These are phyloP conservation scores for Hypoxylon subgilvum DNA, from an alignment of 495 filamentous ascomycete species.

Conservation along the genomic window DNA sequence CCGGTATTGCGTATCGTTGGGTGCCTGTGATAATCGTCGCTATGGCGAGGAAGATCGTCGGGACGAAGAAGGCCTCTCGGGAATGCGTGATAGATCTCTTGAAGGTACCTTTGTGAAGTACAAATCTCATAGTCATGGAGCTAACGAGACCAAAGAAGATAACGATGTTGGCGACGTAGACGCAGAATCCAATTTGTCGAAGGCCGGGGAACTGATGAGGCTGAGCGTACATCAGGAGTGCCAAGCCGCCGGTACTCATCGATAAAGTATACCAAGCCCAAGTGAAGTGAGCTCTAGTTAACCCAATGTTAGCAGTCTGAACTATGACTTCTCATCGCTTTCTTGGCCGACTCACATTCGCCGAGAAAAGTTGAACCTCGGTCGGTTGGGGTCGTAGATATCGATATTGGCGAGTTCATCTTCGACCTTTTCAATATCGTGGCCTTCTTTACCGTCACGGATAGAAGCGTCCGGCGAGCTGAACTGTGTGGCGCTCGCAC, in stretches of 20 bases:
- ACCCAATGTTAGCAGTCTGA: neutral
- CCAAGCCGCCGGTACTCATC: conserved; percentile 70
- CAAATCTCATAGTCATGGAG: conserved; percentile 61
- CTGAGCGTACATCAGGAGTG: conserved; percentile 63
- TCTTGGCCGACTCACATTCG: conserved; percentile 48
- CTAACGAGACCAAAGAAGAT: conserved; percentile 57
- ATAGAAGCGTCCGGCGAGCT: conserved; percentile 25
- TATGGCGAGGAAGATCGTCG: conserved; percentile 70
- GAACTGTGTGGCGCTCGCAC: conserved; percentile 9
- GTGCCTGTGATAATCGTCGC: conserved; percentile 67
- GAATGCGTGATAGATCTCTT: conserved; percentile 63
- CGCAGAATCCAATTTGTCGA: conserved; percentile 60
- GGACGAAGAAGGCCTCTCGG: conserved; percentile 69
- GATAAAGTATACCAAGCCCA: conserved; percentile 71
- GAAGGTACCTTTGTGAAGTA: conserved; percentile 57
- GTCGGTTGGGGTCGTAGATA: conserved; percentile 28
- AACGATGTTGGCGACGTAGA: conserved; percentile 68
- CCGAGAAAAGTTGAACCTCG: conserved; percentile 40
- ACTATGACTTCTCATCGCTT: neutral
- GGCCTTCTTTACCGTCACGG: conserved; percentile 19
- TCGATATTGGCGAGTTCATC: conserved; percentile 5
- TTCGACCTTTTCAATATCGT: conserved; percentile 6
- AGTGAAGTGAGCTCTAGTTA: conserved; percentile 60
- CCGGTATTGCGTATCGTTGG: conserved; percentile 61
- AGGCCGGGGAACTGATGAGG: conserved; percentile 67